A percentile compares a stretch with the other conserved stretches of the same genome.
Evolutionary conservation across 2,329 filamentous ascomycete genomes (phyloP).

Genomic region (Penicillium glabrum): DNA sequence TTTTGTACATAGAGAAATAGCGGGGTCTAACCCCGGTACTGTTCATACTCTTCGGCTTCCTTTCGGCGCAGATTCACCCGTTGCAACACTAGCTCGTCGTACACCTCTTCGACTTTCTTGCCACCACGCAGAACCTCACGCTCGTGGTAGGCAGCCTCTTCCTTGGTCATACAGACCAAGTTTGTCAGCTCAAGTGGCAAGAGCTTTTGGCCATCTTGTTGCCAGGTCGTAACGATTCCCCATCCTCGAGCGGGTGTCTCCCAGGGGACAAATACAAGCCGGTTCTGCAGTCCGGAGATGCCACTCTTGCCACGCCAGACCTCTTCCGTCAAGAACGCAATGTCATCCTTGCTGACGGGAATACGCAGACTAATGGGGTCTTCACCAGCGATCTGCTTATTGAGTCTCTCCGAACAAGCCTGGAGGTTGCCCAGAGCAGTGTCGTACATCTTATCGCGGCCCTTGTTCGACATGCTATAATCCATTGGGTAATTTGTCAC

Average conservation of each 20-base stretch:
- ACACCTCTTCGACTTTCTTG: constrained; percentile 69
- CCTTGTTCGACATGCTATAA: constrained; percentile 78
- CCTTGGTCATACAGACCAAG: constrained; percentile 88
- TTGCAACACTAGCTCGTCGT: constrained; percentile 66
- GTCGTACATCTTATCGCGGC: constrained; percentile 89
- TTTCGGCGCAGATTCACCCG: constrained; percentile 65
- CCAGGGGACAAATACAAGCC: constrained; percentile 82
- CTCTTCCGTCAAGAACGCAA: constrained; percentile 87
- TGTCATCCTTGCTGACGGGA: constrained; percentile 74
- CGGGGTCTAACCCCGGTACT: constrained; percentile 42
- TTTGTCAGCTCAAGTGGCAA: constrained; percentile 69
- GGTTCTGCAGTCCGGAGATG: constrained; percentile 76
- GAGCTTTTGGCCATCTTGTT: constrained; percentile 68
- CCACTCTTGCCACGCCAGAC: constrained; percentile 80
- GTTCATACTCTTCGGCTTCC: constrained; percentile 62
- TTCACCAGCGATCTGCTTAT: constrained; percentile 52
- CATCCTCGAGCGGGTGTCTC: constrained; percentile 61
- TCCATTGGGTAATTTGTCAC: constrained; percentile 75
- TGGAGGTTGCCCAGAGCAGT: constrained; percentile 74
- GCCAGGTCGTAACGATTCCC: constrained; percentile 61
- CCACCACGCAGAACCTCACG: constrained; percentile 71
- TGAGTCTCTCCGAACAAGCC: constrained; percentile 73
- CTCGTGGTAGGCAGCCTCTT: constrained; percentile 79
- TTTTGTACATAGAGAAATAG: background rate
- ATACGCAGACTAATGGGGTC: constrained; percentile 72